phyloP scores from a whole-genome alignment of 495 filamentous ascomycete species.

The Poronia punctata region DNA sequence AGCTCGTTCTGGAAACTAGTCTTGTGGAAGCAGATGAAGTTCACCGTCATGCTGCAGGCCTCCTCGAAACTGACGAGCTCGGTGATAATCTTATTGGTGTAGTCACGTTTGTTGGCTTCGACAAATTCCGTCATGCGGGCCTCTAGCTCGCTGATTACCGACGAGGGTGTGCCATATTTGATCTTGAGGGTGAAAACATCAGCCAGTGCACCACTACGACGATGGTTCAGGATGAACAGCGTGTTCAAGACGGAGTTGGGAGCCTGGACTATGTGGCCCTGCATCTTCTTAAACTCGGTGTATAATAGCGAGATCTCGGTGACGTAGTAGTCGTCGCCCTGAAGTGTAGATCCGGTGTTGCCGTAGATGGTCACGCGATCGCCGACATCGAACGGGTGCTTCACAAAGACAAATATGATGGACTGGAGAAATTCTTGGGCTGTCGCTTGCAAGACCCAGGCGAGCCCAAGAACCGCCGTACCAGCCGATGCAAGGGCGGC shows the following conservation, averaged over 20 bases:
- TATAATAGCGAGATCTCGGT: constrained; percentile 92
- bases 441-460: constrained; percentile 87
- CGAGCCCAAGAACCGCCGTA: constrained; percentile 76
- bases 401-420: constrained; percentile 92
- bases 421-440: constrained; percentile 91
- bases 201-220: constrained; percentile 79
- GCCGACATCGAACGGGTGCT: constrained; percentile 96
- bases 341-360: constrained; percentile 68
- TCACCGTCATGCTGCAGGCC: constrained; percentile 66
- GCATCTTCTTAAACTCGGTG: constrained; percentile 98
- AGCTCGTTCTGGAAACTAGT: constrained; percentile 87
- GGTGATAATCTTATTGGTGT: constrained; percentile 82
- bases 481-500: constrained; percentile 77
- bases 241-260: constrained; percentile 91
- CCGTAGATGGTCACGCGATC: constrained; percentile 89
- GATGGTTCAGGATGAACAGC: constrained; percentile 90
- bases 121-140: constrained; percentile 82
- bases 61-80: constrained; percentile 63
- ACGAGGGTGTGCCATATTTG: constrained; percentile 82
- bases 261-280: constrained; percentile 91
- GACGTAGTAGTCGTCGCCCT: constrained; percentile 91
- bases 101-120: constrained; percentile 80
- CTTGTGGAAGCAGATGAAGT: constrained; percentile 97
- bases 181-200: constrained; percentile 79
- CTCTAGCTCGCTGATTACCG: constrained; percentile 80